Percentiles rank a stretch among this genome's conserved stretches.
phyloP scores from a whole-genome alignment of 2,329 filamentous ascomycete species.

The Diaporthe eres region DNA sequence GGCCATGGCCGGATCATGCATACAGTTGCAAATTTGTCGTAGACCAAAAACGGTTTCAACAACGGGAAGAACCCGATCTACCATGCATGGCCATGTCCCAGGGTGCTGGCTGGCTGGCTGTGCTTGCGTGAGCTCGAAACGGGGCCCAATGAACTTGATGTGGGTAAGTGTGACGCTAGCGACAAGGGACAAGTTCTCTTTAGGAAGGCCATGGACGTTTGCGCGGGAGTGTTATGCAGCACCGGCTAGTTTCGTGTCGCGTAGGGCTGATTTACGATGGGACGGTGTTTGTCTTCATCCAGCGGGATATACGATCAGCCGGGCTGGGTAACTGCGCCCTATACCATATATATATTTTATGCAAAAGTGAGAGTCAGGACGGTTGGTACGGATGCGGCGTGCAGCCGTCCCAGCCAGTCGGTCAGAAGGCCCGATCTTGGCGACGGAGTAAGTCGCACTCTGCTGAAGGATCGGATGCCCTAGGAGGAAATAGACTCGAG shows the following conservation, averaged over 20 bases:
- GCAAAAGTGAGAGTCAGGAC: background rate
- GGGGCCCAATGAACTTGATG: background rate
- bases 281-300: background rate
- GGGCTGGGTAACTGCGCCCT: background rate
- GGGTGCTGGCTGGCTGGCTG: background rate
- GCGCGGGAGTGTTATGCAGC: background rate
- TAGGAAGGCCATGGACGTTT: constrained; percentile 18
- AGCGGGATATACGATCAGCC: background rate
- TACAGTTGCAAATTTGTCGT: background rate
- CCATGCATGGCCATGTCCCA: background rate
- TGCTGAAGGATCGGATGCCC: constrained; percentile 8
- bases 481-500: constrained; percentile 1
- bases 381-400: too few relatives aligned
- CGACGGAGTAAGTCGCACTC: constrained; percentile 11
- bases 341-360: background rate
- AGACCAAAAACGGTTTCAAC: background rate
- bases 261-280: constrained; percentile 19
- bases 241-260: background rate
- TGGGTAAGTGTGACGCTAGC: constrained; percentile 13
- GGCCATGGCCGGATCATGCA: background rate
- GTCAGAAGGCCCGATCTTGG: background rate
- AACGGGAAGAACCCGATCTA: constrained; percentile 1
- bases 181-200: background rate
- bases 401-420: constrained; percentile 12
- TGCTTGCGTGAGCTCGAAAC: background rate